A percentile compares a stretch with the other conserved stretches of the same genome.
These are phyloP conservation scores for Inga oerstediana DNA, from an alignment of 306 rosid genomes.

Conservation along the genomic window DNA sequence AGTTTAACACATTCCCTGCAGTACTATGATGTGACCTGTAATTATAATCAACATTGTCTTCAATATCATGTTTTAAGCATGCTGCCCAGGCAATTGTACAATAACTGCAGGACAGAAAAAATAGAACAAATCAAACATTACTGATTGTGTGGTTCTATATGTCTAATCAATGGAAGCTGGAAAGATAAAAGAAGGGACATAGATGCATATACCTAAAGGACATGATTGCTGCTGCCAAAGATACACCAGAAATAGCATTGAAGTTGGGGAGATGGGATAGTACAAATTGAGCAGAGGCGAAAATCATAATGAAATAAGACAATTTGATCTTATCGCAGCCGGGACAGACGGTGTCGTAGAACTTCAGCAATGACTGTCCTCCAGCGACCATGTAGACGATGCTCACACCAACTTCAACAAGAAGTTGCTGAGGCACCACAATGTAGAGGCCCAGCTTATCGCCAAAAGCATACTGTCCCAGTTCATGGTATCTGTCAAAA, in stretches of 20 bases:
- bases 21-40: too few relatives aligned
- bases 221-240: conserved; percentile 83
- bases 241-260: conserved; percentile 69
- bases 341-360: conserved; percentile 49
- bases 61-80: too few relatives aligned
- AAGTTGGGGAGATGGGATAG: conserved; percentile 84
- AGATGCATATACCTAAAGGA: conserved; percentile 59
- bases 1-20: too few relatives aligned
- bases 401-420: conserved; percentile 60
- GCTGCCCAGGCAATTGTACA: too few relatives aligned
- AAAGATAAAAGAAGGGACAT: neutral
- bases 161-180: neutral
- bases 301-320: conserved; percentile 75
- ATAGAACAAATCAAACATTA: neutral
- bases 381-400: conserved; percentile 83
- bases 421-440: conserved; percentile 85
- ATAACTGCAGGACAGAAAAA: conserved; percentile 43
- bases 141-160: neutral
- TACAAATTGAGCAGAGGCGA: conserved; percentile 75
- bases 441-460: conserved; percentile 78
- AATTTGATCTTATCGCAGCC: conserved; percentile 46
- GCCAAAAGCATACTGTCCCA: conserved; percentile 85
- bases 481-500: conserved; percentile 80
- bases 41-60: too few relatives aligned
- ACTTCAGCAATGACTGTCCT: conserved; percentile 67